Evolutionary conservation across 306 rosid species (phyloP).

Genomic region (Delonix regia): DNA sequence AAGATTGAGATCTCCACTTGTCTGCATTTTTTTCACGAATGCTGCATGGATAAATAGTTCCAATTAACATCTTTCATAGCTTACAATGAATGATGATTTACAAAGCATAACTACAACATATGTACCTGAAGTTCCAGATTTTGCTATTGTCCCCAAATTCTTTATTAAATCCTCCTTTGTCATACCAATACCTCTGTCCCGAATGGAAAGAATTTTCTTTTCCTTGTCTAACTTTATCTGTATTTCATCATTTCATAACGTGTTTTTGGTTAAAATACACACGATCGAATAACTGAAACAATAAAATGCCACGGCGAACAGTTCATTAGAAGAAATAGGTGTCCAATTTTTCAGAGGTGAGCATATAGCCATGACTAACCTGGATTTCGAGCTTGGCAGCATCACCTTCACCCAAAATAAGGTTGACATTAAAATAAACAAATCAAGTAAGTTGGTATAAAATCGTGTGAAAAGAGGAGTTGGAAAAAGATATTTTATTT

Average conservation of each 20-base stretch:
- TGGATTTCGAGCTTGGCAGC: constrained; percentile 86
- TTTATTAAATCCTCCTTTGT: constrained; percentile 94
- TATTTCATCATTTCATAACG: constrained; percentile 8
- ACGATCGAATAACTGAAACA: neutral
- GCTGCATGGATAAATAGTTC: constrained; percentile 51
- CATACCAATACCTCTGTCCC: constrained; percentile 99
- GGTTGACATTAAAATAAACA: no score
- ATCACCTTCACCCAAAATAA: constrained; percentile 98
- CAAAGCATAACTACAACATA: constrained; percentile 1
- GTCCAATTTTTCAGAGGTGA: neutral
- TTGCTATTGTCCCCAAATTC: constrained; percentile 99
- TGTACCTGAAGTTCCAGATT: constrained; percentile 98
- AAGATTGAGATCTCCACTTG: constrained; percentile 96
- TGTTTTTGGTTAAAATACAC: neutral
- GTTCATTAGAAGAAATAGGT: neutral
- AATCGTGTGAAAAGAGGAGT: no score
- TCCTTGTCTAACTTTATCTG: constrained; percentile 97
- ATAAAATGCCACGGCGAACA: neutral
- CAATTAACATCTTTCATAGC: constrained; percentile 4
- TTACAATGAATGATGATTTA: neutral
- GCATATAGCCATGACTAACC: constrained; percentile 48
- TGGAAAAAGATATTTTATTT: no score
- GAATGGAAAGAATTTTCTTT: constrained; percentile 80
- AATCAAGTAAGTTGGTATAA: no score
- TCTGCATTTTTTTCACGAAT: constrained; percentile 95